Evolutionary conservation across 2,329 filamentous ascomycete genomes (phyloP).

Genomic region (Dactylellina leptospora): DNA sequence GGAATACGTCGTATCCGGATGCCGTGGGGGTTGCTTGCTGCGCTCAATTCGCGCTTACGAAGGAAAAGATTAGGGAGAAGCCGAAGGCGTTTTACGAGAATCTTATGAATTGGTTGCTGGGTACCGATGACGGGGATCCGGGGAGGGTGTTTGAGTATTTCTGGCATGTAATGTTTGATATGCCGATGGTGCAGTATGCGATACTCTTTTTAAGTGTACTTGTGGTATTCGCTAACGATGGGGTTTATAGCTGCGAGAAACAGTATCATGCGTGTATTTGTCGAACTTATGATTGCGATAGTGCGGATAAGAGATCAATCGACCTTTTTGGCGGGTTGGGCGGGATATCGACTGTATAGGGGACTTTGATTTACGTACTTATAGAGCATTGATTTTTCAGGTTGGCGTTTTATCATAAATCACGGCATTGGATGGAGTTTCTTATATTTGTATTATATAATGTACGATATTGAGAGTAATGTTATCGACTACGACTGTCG

Average conservation of each 20-base stretch:
- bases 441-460: neutral
- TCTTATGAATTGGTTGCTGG: conserved; percentile 70
- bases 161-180: conserved; percentile 69
- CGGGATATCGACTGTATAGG: neutral
- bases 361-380: neutral
- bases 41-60: conserved; percentile 72
- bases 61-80: conserved; percentile 64
- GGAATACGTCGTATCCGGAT: conserved; percentile 42
- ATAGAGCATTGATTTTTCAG: neutral
- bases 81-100: conserved; percentile 67
- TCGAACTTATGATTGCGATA: conserved; percentile 23
- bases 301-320: neutral
- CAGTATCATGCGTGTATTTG: conserved; percentile 24
- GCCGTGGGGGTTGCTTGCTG: conserved; percentile 70
- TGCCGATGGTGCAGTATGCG: conserved; percentile 46
- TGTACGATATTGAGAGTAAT: neutral
- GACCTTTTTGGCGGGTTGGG: neutral
- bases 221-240: neutral
- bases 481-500: neutral
- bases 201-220: neutral
- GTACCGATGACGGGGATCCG: conserved; percentile 66
- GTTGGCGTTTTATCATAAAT: too few species aligned
- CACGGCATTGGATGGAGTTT: neutral
- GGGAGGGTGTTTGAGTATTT: conserved; percentile 72
- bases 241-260: conserved; percentile 19